Conservation (phyloP, 2,329 filamentous ascomycete species). For the Xylariaceae sp. region DNA sequence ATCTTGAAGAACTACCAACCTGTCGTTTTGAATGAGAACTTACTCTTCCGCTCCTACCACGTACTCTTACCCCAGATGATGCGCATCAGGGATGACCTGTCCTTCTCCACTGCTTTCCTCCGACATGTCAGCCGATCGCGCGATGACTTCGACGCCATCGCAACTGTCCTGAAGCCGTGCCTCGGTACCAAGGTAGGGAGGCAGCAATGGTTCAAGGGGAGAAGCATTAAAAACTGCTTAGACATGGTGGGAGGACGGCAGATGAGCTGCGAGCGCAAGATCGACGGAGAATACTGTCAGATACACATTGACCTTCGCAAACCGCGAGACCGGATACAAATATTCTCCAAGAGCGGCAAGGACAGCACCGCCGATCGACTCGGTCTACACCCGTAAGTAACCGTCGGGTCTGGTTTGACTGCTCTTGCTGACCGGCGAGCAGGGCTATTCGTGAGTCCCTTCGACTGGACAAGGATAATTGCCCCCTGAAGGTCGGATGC, state of each 20-base stretch:
- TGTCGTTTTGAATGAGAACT: slow-evolving; percentile 49
- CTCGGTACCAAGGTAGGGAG: slow-evolving; percentile 58
- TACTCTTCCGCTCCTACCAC: slow-evolving; percentile 56
- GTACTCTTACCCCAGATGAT: slow-evolving; percentile 62
- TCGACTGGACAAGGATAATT: slow-evolving; percentile 48
- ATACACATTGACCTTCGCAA: slow-evolving; percentile 67
- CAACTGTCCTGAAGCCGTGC: slow-evolving; percentile 37
- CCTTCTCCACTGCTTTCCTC: slow-evolving; percentile 49
- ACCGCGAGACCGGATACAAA: slow-evolving; percentile 52
- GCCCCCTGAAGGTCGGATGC: slow-evolving; percentile 55
- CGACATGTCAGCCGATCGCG: slow-evolving; percentile 23
- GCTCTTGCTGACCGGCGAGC: background rate
- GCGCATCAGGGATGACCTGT: slow-evolving; percentile 61
- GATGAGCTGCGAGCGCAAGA: slow-evolving; percentile 72
- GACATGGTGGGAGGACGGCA: slow-evolving; percentile 50
- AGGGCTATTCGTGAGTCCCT: slow-evolving; percentile 56
- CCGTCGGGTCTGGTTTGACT: too few relatives aligned
- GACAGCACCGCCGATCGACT: slow-evolving; percentile 70
- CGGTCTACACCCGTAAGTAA: slow-evolving; percentile 46
- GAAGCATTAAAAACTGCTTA: slow-evolving; percentile 68
- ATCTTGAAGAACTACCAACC: slow-evolving; percentile 71
- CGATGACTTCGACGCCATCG: slow-evolving; percentile 17
- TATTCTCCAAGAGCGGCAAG: slow-evolving; percentile 89
- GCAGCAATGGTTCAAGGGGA: slow-evolving; percentile 56
- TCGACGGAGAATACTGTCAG: slow-evolving; percentile 87